Base-by-base conservation (phyloP, 1,284 basidiomycete species). In the Takashimella tepidaria region DNA sequence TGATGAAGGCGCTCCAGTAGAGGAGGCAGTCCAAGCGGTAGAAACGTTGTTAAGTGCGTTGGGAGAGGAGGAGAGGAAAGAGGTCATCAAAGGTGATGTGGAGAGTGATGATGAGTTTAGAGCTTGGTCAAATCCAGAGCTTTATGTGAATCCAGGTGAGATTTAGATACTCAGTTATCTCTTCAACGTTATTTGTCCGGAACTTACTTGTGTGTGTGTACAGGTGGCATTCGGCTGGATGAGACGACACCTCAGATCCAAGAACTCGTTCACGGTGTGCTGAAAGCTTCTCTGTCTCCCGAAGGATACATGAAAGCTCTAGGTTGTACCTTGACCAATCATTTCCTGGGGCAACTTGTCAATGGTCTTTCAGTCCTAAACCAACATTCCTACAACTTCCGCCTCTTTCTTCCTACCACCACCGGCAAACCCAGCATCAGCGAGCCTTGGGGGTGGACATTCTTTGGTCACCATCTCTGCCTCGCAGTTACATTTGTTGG, bases 381-480 rank as follows among this genome's bases (percentile, higher is more conserved):
- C 59, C 51, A 61, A 52, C 63, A 73, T 57, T 67, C 63, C 3
- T 74, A 74, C 63, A 74, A 74, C 54, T 70, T 74, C 48, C 63
- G 69, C 19, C 62, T 72, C 19, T 72, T 72, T 51, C 49, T 63
- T 13, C 26, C 52, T 8, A 45, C 49, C 25, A 27, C 21, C 3
- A 45, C 47, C 5, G 10, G 47, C 20, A 13, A n/a, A 4, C 65
- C 68, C 1, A 63, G 60, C 6, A 43, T 58, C 10, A 64, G 60
- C 2, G 44, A 47, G 6, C 69, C 69, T 1, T 73, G 72, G 72
- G 72, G 72, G 0, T 74, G 53, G 46, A 64, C 64, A 5, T 70
- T 74, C 57, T 74, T 73, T 49, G 70, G 72, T 3, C 72, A 73
- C 53, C 72, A 74, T 59, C 63, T 74, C 8, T 73, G 70, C 48